Conservation (phyloP, 106 monocot genomes). For the Allium sativum region DNA sequence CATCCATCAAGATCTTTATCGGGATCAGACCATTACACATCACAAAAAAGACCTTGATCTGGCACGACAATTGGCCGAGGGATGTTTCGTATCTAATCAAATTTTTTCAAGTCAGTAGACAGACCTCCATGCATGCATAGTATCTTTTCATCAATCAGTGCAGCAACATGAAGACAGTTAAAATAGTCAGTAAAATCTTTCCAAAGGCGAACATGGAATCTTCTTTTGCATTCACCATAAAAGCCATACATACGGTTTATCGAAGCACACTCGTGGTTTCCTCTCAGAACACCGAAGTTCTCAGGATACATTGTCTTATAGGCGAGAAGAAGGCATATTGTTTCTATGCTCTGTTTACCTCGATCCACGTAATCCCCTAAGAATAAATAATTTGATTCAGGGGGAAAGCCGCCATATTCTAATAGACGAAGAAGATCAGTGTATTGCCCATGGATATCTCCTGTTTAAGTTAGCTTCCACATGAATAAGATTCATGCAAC, state of each 20-base stretch:
- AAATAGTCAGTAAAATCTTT: conserved; percentile 64
- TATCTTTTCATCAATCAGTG: conserved; percentile 42
- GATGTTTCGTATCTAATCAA: conserved; percentile 36
- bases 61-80: too few relatives aligned
- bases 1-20: conserved; percentile 29
- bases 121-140: conserved; percentile 61
- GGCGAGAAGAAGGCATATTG: too few relatives aligned
- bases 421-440: too few relatives aligned
- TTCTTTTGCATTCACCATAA: too few relatives aligned
- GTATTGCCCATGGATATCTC: too few relatives aligned
- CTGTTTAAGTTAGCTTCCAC: too few relatives aligned
- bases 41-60: conserved; percentile 51
- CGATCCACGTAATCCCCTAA: too few relatives aligned
- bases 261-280: too few relatives aligned
- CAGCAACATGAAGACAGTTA: conserved; percentile 54
- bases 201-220: conserved; percentile 59
- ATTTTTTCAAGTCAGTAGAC: conserved; percentile 40
- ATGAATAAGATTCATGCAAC: too few relatives aligned
- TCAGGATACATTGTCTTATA: conserved; percentile 63
- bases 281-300: conserved; percentile 43
- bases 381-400: too few relatives aligned
- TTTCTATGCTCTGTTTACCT: too few relatives aligned
- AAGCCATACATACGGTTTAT: conserved; percentile 61
- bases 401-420: too few relatives aligned
- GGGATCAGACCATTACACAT: conserved; percentile 65